These are phyloP conservation scores for Phellopilus nigrolimitatus DNA, from an alignment of 1,284 basidiomycete species.

Conservation along the genomic window DNA sequence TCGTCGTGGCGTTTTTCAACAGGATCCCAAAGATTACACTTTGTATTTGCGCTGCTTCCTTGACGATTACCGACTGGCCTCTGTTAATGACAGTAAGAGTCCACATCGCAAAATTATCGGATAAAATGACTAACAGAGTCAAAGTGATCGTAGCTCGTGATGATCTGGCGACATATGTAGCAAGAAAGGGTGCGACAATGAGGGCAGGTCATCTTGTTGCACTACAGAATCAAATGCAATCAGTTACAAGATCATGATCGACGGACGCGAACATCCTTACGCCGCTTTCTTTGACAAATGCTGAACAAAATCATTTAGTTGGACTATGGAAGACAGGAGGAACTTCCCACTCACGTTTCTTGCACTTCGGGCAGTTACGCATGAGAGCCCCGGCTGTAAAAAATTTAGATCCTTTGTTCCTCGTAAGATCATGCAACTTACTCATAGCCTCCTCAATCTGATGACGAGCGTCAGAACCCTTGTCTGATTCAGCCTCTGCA, in stretches of 20 bases:
- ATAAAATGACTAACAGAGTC: slow-evolving; percentile 38
- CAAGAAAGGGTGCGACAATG: slow-evolving; percentile 68
- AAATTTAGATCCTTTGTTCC: neutral
- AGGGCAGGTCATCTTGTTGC: slow-evolving; percentile 78
- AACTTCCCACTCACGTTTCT: slow-evolving; percentile 48
- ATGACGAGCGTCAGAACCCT: slow-evolving; percentile 67
- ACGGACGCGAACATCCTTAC: slow-evolving; percentile 38
- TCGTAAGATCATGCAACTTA: slow-evolving; percentile 30
- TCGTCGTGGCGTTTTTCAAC: slow-evolving; percentile 59
- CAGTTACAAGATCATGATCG: neutral
- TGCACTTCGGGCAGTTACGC: slow-evolving; percentile 79
- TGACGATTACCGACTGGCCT: neutral
- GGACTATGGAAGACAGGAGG: neutral
- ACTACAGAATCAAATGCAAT: slow-evolving; percentile 37
- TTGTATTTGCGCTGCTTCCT: slow-evolving; percentile 24
- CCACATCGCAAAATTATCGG: slow-evolving; percentile 17
- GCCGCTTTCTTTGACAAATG: slow-evolving; percentile 70
- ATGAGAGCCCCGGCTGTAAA: slow-evolving; percentile 68
- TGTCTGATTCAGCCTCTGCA: slow-evolving; percentile 67
- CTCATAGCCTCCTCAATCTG: slow-evolving; percentile 88
- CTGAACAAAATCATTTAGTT: slow-evolving; percentile 35
- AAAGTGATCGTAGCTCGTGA: slow-evolving; percentile 78
- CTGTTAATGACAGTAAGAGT: neutral
- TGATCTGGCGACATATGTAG: slow-evolving; percentile 70
- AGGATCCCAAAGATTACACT: slow-evolving; percentile 70